phyloP scores from a whole-genome alignment of 2,329 filamentous ascomycete species.

The Talaromyces rugulosus region DNA sequence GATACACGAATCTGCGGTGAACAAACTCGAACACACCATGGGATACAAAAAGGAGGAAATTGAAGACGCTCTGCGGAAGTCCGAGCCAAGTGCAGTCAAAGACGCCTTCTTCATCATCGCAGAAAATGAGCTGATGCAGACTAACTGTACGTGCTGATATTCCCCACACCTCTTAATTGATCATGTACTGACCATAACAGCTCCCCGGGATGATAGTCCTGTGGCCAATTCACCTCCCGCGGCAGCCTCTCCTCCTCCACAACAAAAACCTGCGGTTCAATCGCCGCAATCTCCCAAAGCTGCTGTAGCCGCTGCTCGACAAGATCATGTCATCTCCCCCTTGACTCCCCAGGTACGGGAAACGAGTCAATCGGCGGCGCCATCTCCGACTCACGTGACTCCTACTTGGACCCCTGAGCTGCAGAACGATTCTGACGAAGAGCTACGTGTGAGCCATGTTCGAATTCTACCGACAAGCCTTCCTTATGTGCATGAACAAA shows the following conservation, averaged over 20 bases:
- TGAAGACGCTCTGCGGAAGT: slow-evolving; percentile 83
- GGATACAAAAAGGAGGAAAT: slow-evolving; percentile 94
- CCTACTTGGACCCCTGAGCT: slow-evolving; percentile 15
- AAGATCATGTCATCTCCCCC: slow-evolving; percentile 16
- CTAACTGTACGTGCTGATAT: slow-evolving; percentile 66
- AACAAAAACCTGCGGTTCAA: slow-evolving; percentile 16
- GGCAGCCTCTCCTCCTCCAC: slow-evolving; percentile 27
- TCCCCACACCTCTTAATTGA: slow-evolving; percentile 8
- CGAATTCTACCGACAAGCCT: slow-evolving; percentile 88
- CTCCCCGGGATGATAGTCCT: slow-evolving; percentile 34
- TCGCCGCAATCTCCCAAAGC: slow-evolving; percentile 18
- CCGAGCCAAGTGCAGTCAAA: slow-evolving; percentile 96
- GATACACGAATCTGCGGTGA: slow-evolving; percentile 85
- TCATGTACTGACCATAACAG: slow-evolving; percentile 17
- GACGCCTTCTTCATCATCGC: slow-evolving; percentile 97
- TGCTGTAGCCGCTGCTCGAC: slow-evolving; percentile 15
- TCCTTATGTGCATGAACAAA: slow-evolving; percentile 84
- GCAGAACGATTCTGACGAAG: slow-evolving; percentile 32
- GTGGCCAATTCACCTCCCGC: slow-evolving; percentile 8
- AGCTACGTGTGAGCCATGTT: slow-evolving; percentile 72
- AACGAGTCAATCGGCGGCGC: slow-evolving; percentile 22
- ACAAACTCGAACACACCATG: slow-evolving; percentile 97
- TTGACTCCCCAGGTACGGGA: slow-evolving; percentile 21
- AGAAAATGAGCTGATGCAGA: slow-evolving; percentile 96
- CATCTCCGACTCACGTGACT: slow-evolving; percentile 20